Conservation (phyloP, 345 rosid species). For the Angophora floribunda region DNA sequence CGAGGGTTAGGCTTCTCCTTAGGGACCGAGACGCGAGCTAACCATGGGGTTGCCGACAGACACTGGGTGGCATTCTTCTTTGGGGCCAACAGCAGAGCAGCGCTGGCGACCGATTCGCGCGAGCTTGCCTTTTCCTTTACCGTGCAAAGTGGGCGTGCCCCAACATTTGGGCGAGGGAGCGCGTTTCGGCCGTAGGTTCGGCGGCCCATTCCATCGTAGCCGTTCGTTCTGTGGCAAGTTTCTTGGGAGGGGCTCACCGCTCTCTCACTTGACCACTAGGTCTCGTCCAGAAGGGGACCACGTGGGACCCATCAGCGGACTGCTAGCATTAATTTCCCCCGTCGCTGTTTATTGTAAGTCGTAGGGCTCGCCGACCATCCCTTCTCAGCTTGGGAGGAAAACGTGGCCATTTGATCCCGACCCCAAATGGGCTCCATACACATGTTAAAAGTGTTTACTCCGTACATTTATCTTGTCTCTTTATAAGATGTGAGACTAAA, state of each 20-base stretch:
- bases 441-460: no score
- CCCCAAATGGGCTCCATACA: no score
- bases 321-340: no score
- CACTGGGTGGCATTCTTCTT: not conserved
- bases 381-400: not conserved
- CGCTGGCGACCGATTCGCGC: not conserved
- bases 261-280: no score
- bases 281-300: no score
- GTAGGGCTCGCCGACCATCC: not conserved
- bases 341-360: not conserved
- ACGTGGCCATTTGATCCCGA: not conserved
- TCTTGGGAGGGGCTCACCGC: no score
- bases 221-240: not conserved
- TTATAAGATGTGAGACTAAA: no score
- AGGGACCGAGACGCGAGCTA: not conserved
- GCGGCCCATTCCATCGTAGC: not conserved
- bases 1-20: not conserved
- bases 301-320: no score
- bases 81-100: not conserved
- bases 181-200: not conserved
- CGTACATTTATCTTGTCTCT: no score
- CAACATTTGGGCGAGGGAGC: not conserved
- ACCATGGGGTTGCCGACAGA: not conserved
- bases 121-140: no score
- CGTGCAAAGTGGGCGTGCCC: not conserved